Percentiles rank a stretch among this genome's conserved stretches.
Conservation (phyloP, 1,284 basidiomycete species). For the Bothia castanella region DNA sequence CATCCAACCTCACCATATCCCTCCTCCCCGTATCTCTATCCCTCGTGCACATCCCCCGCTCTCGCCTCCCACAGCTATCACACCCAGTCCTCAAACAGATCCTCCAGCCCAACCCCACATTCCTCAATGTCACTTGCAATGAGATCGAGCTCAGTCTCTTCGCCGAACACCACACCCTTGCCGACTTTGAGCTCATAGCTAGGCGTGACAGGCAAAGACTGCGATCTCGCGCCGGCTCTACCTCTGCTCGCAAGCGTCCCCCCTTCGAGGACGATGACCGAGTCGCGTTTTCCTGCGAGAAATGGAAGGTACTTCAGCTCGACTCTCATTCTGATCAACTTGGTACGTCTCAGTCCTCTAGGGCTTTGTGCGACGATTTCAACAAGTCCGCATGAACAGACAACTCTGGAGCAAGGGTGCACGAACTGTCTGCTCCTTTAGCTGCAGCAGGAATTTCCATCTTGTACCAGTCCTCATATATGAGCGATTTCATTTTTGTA, state of each 20-base stretch:
- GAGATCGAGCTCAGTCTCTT: constrained; percentile 72
- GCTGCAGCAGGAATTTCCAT: constrained; percentile 80
- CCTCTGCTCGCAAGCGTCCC: constrained; percentile 30
- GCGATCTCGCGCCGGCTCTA: constrained; percentile 39
- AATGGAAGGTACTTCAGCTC: constrained; percentile 73
- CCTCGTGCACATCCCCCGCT: constrained; percentile 67
- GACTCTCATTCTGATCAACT: constrained; percentile 67
- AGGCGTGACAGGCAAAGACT: constrained; percentile 51
- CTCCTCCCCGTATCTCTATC: constrained; percentile 66
- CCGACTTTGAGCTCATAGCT: constrained; percentile 60
- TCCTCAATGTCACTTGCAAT: constrained; percentile 72
- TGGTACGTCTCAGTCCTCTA: constrained; percentile 40
- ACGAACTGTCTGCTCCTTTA: constrained; percentile 74
- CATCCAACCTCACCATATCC: constrained; percentile 54
- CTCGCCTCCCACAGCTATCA: constrained; percentile 54
- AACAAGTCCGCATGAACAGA: constrained; percentile 38
- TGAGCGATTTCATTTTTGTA: constrained; percentile 82
- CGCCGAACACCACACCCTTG: constrained; percentile 55
- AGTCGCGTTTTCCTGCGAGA: constrained; percentile 66
- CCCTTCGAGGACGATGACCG: constrained; percentile 37
- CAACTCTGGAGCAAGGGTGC: constrained; percentile 67
- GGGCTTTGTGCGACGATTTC: not conserved
- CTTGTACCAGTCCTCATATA: constrained; percentile 81
- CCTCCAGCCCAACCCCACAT: constrained; percentile 59
- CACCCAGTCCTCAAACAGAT: constrained; percentile 65